phyloP scores from a whole-genome alignment of 139 green algal species.

The Astrephomene gubernaculifera region DNA sequence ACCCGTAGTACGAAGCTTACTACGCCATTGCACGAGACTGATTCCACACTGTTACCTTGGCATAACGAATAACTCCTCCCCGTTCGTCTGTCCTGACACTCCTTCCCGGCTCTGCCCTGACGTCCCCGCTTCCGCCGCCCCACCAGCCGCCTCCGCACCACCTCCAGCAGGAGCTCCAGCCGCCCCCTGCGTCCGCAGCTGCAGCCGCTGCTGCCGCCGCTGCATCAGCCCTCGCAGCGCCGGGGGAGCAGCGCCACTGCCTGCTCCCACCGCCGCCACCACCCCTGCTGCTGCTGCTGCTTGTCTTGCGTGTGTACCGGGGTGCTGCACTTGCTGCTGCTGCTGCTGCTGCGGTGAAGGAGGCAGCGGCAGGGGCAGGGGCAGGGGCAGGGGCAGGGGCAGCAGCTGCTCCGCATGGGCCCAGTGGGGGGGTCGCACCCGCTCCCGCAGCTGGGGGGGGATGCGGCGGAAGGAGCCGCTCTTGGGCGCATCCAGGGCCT shows the following conservation, averaged over 20 bases:
- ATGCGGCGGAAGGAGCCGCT: neutral
- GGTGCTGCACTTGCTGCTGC: neutral
- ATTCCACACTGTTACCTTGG: no score
- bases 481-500: slow-evolving; percentile 22
- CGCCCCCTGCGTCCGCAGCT: no score
- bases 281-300: neutral
- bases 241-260: neutral
- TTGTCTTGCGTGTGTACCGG: neutral
- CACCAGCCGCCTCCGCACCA: no score
- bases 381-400: no score
- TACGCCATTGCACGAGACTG: no score
- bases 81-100: neutral
- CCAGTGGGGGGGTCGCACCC: slow-evolving; percentile 10
- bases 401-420: no score
- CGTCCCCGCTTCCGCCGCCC: no score
- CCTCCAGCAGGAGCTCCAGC: no score
- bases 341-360: neutral
- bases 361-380: neutral
- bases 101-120: neutral
- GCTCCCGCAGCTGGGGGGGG: neutral
- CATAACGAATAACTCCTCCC: neutral
- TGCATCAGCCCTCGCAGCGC: neutral
- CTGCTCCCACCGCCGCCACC: neutral
- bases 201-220: neutral
- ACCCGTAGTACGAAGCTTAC: no score